Percentiles rank a stretch among this genome's conserved stretches.
Evolutionary conservation across 768 basidiomycete genomes (phyloP).

Genomic region (Sistotremastrum niveocremeum): DNA sequence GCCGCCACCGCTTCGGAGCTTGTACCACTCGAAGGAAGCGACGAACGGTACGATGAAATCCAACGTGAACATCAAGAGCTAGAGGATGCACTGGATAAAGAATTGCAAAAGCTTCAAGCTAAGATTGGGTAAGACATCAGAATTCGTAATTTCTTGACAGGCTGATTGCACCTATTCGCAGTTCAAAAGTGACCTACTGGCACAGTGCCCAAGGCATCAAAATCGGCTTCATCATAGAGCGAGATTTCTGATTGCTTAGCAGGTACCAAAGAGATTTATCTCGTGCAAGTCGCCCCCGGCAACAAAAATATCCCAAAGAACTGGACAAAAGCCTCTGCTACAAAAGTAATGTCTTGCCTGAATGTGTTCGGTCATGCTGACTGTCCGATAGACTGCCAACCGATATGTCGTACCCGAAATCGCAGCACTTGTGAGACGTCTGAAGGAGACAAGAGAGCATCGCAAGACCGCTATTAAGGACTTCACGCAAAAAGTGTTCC

Average conservation of each 20-base stretch:
- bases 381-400: conserved; percentile 37
- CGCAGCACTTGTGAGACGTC: conserved; percentile 52
- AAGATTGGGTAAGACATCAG: conserved; percentile 41
- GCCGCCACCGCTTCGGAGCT: conserved; percentile 44
- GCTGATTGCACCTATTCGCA: conserved; percentile 24
- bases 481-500: conserved; percentile 69
- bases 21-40: conserved; percentile 72
- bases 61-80: conserved; percentile 54
- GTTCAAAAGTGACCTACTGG: conserved; percentile 44
- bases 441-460: conserved; percentile 92
- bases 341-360: conserved; percentile 42
- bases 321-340: conserved; percentile 71
- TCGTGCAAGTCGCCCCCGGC: conserved; percentile 55
- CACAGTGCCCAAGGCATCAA: conserved; percentile 78
- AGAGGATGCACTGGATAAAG: conserved; percentile 57
- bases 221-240: conserved; percentile 20
- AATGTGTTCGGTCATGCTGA: neutral
- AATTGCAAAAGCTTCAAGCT: conserved; percentile 52
- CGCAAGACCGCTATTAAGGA: conserved; percentile 65
- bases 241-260: neutral
- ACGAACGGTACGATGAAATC: conserved; percentile 71
- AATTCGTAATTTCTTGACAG: conserved; percentile 3
- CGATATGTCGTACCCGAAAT: conserved; percentile 73
- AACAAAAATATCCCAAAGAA: conserved; percentile 59
- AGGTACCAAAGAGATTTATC: conserved; percentile 65